Percentiles rank a stretch among this genome's conserved stretches.
phyloP scores from a whole-genome alignment of 441 rosid genomes.

The Pelargonium australe region DNA sequence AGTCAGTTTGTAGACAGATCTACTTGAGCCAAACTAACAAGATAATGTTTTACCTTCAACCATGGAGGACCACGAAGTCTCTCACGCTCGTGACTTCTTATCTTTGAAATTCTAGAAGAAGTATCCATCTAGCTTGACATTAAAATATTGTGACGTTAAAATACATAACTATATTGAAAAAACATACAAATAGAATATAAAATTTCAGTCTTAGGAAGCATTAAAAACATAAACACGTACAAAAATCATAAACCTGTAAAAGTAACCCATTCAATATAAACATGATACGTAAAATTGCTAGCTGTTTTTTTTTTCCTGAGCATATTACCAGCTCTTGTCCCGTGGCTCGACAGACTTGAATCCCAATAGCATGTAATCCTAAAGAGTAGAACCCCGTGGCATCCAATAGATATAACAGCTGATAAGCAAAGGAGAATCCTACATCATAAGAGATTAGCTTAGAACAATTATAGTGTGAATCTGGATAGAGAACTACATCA shows the following conservation, averaged over 20 bases:
- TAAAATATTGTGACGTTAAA: constrained; percentile 19
- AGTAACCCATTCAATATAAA: no score
- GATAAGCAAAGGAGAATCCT: constrained; percentile 59
- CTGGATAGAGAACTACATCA: background rate
- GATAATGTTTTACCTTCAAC: constrained; percentile 58
- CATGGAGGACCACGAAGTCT: constrained; percentile 95
- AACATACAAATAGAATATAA: background rate
- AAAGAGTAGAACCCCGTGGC: constrained; percentile 91
- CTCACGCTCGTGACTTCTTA: constrained; percentile 80
- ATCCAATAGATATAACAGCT: constrained; percentile 84
- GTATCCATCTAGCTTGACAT: constrained; percentile 91
- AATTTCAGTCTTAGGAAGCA: background rate
- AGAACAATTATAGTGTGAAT: background rate
- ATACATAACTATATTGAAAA: background rate
- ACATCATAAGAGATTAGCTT: background rate
- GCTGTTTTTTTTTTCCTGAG: background rate
- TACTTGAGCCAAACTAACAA: background rate
- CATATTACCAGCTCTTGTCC: constrained; percentile 90
- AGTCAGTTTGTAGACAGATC: background rate
- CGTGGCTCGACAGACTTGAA: constrained; percentile 98
- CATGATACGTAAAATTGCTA: background rate
- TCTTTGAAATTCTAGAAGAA: constrained; percentile 91
- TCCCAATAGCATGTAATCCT: constrained; percentile 86
- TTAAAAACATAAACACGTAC: no score
- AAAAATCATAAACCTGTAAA: background rate